These are phyloP conservation scores for Saccharomycopsis oosterbeekiorum DNA, from an alignment of 805 yeast species.

Conservation along the genomic window DNA sequence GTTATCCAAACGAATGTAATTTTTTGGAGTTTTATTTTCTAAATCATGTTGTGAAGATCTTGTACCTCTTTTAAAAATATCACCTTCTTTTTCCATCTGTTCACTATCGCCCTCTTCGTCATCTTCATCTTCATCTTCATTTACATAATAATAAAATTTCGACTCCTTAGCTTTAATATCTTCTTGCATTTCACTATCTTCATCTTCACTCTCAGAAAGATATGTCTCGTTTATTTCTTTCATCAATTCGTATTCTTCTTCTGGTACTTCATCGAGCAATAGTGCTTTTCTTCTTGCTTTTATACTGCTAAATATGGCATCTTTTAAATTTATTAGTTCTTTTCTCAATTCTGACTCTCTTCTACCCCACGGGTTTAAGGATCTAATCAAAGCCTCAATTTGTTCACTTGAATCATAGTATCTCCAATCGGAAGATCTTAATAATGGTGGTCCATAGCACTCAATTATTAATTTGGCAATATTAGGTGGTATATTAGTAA, in stretches of 20 bases:
- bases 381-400: constrained; percentile 42
- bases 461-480: constrained; percentile 66
- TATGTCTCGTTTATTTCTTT: constrained; percentile 22
- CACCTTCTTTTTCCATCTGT: not conserved
- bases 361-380: constrained; percentile 69
- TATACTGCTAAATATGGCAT: constrained; percentile 44
- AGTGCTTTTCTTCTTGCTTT: constrained; percentile 48
- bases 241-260: constrained; percentile 34
- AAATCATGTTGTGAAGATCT: not conserved
- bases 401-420: constrained; percentile 55
- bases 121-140: constrained; percentile 27
- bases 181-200: constrained; percentile 28
- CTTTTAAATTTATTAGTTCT: constrained; percentile 46
- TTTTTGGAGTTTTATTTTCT: constrained; percentile 10
- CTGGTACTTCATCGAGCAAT: constrained; percentile 33
- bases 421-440: constrained; percentile 55
- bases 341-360: constrained; percentile 59
- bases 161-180: constrained; percentile 25
- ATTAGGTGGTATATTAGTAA: constrained; percentile 13
- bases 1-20: constrained; percentile 19
- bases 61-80: not conserved
- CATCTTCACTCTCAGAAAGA: constrained; percentile 20
- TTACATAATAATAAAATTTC: not conserved
- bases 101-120: constrained; percentile 22
- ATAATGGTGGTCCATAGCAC: constrained; percentile 35